Evolutionary conservation across 2,329 filamentous ascomycete genomes (phyloP).

Genomic region (Aschersonia sp.): DNA sequence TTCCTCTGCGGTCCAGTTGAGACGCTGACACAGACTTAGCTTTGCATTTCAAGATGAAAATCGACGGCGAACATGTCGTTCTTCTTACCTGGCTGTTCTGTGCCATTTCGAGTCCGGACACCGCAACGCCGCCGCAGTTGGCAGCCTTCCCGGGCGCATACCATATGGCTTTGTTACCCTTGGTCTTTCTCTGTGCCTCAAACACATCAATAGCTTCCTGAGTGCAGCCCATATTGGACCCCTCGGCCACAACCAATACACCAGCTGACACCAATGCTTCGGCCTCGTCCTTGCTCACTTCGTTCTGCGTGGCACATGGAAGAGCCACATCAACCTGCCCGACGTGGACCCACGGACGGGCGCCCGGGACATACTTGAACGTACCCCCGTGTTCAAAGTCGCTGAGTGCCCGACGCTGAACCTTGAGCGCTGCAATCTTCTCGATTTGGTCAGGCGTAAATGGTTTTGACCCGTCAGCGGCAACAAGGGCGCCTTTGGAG

Average conservation of each 20-base stretch:
- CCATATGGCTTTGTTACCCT: constrained; percentile 65
- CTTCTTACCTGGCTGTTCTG: constrained; percentile 59
- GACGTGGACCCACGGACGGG: constrained; percentile 82
- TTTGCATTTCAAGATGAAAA: background rate
- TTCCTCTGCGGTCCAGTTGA: constrained; percentile 78
- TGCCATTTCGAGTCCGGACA: constrained; percentile 96
- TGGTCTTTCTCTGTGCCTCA: constrained; percentile 60
- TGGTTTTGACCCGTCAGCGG: constrained; percentile 40
- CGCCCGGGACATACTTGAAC: constrained; percentile 79
- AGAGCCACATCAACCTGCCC: constrained; percentile 83
- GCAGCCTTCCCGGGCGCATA: constrained; percentile 95
- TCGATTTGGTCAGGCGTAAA: constrained; percentile 72
- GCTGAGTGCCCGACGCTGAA: constrained; percentile 70
- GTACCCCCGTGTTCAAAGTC: constrained; percentile 49
- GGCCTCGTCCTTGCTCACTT: constrained; percentile 86
- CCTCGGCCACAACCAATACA: constrained; percentile 80
- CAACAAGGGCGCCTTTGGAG: constrained; percentile 72
- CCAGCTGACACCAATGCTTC: constrained; percentile 64
- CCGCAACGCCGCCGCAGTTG: constrained; percentile 94
- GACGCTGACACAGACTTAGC: constrained; percentile 32
- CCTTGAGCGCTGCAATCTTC: constrained; percentile 73
- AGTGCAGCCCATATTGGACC: constrained; percentile 98
- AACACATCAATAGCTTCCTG: constrained; percentile 91
- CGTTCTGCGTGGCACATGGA: constrained; percentile 92
- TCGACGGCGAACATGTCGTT: background rate